Evolutionary conservation across 192 early-diverging fungal genomes (phyloP), one percentile per base, ranked within the genome.

Genomic region (Irineochytrium annulatum): DNA sequence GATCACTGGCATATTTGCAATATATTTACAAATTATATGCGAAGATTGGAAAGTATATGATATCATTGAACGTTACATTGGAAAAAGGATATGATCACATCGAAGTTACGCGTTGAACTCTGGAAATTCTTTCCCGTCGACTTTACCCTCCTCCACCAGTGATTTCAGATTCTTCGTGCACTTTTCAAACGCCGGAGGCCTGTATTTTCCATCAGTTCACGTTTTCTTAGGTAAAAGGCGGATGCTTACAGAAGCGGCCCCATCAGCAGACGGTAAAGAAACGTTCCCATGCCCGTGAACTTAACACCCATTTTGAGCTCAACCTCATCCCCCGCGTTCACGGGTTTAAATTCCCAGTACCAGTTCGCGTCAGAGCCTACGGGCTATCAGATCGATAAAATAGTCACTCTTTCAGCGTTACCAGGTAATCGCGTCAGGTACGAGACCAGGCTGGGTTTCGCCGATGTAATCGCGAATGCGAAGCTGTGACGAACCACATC

Each of bases 401-500:
- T 24, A 0, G 51, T 27, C 20, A 28, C 14, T 19, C 20, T 17
- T 19, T 52, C n/a, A n/a, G n/a, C n/a, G n/a, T 16, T 43, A 52
- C 57, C 57, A n/a, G 62, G 62, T 13, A 64, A 32, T 54, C 30
- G 6, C n/a, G 55, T 57, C 24, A 64, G 54, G 32, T 64, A 64
- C 31, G 55, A 55, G 16, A 64, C 32, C n/a, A n/a, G n/a, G n/a
- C n/a, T n/a, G n/a, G n/a, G n/a, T n/a, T n/a, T n/a, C n/a, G n/a
- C n/a, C n/a, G n/a, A n/a, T n/a, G n/a, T n/a, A n/a, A n/a, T n/a
- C n/a, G n/a, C n/a, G n/a, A n/a, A n/a, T n/a, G n/a, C n/a, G n/a
- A n/a, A n/a, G n/a, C n/a, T n/a, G n/a, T n/a, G n/a, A n/a, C n/a
- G n/a, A n/a, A n/a, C n/a, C n/a, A n/a, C n/a, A n/a, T n/a, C n/a